These are phyloP conservation scores for Melampsora americana DNA, from an alignment of 1,284 basidiomycete species.

Conservation along the genomic window DNA sequence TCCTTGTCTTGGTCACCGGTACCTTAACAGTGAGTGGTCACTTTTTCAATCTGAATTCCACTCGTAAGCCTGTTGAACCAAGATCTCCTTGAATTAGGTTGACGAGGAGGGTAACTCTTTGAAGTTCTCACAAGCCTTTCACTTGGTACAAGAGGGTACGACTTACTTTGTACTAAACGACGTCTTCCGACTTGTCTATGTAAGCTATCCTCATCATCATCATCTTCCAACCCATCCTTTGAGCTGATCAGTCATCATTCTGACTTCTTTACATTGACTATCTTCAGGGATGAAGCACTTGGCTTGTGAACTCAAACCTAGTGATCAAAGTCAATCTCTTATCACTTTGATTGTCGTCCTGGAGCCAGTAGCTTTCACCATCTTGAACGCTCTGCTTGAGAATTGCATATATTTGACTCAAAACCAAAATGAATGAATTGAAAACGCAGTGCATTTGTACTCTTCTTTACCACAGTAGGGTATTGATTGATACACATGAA, in stretches of 20 bases:
- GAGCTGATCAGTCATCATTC: background rate
- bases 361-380: too few species aligned
- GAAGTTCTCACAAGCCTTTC: slow-evolving; percentile 86
- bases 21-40: slow-evolving; percentile 57
- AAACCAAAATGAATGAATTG: too few species aligned
- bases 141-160: slow-evolving; percentile 71
- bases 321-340: too few species aligned
- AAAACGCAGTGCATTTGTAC: too few species aligned
- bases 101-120: slow-evolving; percentile 75
- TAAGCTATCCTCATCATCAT: slow-evolving; percentile 11
- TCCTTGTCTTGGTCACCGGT: slow-evolving; percentile 87
- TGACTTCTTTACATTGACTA: background rate
- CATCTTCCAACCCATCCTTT: background rate
- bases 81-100: slow-evolving; percentile 60
- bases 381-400: too few species aligned
- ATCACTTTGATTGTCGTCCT: too few species aligned
- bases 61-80: background rate
- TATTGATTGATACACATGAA: too few species aligned
- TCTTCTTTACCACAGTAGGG: too few species aligned
- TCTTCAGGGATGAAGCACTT: background rate
- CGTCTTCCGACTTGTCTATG: slow-evolving; percentile 49
- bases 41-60: slow-evolving; percentile 7
- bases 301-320: background rate
- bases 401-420: too few species aligned
- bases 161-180: slow-evolving; percentile 76